Percentiles rank a stretch among this genome's conserved stretches.
These are phyloP conservation scores for Camelina sativa DNA, from an alignment of 345 rosid genomes.

Conservation along the genomic window DNA sequence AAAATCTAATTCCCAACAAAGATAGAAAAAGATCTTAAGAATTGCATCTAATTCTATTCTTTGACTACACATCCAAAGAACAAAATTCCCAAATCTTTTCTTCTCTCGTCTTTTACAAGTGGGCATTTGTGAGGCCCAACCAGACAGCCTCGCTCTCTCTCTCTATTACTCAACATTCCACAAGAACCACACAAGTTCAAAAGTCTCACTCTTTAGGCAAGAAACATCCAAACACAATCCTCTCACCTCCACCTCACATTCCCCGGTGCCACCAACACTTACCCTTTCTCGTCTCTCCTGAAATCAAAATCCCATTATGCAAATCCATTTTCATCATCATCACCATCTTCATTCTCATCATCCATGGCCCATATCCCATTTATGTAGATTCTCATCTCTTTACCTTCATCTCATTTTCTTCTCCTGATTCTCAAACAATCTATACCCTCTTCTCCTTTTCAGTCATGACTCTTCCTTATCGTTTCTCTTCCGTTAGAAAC, in stretches of 20 bases:
- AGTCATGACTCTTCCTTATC: constrained; percentile 69
- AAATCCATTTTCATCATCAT: constrained; percentile 36
- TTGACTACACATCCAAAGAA: constrained; percentile 36
- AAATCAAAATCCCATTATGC: constrained; percentile 40
- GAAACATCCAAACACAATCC: constrained; percentile 46
- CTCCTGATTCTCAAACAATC: constrained; percentile 29
- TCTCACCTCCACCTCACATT: constrained; percentile 48
- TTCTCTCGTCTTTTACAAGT: constrained; percentile 2
- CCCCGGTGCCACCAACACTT: constrained; percentile 38
- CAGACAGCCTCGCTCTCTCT: constrained; percentile 21
- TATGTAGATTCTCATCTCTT: constrained; percentile 39
- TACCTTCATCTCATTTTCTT: constrained; percentile 42
- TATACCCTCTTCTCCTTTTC: constrained; percentile 13
- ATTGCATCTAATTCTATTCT: not conserved
- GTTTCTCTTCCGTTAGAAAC: constrained; percentile 62
- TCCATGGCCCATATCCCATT: constrained; percentile 39
- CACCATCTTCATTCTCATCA: constrained; percentile 39
- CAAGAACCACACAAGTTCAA: constrained; percentile 43
- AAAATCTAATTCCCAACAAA: too few species aligned
- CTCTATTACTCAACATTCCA: constrained; percentile 20
- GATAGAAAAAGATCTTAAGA: not conserved
- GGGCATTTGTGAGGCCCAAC: constrained; percentile 31
- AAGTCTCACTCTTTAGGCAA: constrained; percentile 20
- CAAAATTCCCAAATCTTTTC: constrained; percentile 8
- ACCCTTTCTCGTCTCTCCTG: constrained; percentile 32